Evolutionary conservation across 2,329 filamentous ascomycete species (phyloP).

Genomic region (Botrytis galanthina): DNA sequence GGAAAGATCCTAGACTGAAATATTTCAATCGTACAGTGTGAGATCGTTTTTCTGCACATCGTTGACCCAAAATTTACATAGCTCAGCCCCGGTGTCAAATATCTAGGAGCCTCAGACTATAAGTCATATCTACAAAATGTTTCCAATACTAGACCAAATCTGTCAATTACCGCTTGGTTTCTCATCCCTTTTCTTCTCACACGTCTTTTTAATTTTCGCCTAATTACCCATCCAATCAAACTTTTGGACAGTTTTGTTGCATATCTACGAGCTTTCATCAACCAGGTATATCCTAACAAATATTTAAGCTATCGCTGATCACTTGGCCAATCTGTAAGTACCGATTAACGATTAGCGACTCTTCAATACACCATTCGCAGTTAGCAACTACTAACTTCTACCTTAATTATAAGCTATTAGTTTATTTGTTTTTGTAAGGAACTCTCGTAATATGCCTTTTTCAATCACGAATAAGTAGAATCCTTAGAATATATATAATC

Average conservation of each 20-base stretch:
- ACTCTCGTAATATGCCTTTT: neutral
- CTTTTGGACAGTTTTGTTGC: neutral
- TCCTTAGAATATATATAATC: no score
- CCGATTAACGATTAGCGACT: neutral
- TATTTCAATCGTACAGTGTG: neutral
- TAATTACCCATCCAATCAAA: neutral
- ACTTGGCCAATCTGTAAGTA: neutral
- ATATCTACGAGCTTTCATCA: neutral
- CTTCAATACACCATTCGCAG: neutral
- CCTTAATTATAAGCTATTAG: neutral
- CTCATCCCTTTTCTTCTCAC: neutral
- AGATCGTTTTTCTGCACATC: neutral
- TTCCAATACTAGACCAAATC: neutral
- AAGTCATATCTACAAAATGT: neutral
- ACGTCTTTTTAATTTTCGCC: neutral
- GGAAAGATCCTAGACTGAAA: neutral
- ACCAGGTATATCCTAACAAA: neutral
- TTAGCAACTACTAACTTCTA: neutral
- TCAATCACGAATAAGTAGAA: neutral
- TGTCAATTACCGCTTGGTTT: neutral
- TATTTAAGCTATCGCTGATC: neutral
- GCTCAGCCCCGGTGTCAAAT: neutral
- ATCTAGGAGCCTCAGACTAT: neutral
- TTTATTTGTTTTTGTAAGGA: neutral
- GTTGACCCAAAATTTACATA: neutral